Percentiles rank a stretch among this genome's conserved stretches.
These are phyloP conservation scores for Hanseniaspora mollemarum DNA, from an alignment of 805 yeast species.

Conservation along the genomic window DNA sequence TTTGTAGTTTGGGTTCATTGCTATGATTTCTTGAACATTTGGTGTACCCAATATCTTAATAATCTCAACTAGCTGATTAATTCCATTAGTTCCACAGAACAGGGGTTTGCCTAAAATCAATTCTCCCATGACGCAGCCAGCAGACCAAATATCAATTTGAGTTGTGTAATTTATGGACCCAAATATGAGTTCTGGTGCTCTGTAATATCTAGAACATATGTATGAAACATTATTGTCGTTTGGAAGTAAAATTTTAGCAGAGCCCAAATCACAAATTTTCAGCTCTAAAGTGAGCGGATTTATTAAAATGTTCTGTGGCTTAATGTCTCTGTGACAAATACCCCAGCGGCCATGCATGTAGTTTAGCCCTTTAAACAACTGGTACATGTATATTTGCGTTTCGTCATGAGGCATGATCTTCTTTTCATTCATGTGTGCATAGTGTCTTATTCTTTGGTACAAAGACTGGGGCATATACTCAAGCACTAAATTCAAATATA, in stretches of 20 bases:
- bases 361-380: constrained; percentile 64
- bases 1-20: constrained; percentile 95
- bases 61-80: constrained; percentile 92
- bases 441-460: constrained; percentile 80
- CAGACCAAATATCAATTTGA: constrained; percentile 94
- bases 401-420: constrained; percentile 80
- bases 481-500: constrained; percentile 76
- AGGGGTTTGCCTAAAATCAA: constrained; percentile 88
- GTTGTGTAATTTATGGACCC: constrained; percentile 96
- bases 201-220: constrained; percentile 89
- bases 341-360: constrained; percentile 64
- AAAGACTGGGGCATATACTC: constrained; percentile 95
- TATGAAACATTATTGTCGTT: constrained; percentile 90
- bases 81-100: constrained; percentile 96
- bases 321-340: constrained; percentile 87
- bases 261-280: constrained; percentile 92
- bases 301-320: constrained; percentile 80
- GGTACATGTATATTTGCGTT: constrained; percentile 72
- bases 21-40: constrained; percentile 73
- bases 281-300: constrained; percentile 76
- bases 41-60: constrained; percentile 95
- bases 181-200: constrained; percentile 95
- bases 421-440: constrained; percentile 45
- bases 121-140: constrained; percentile 98
- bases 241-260: constrained; percentile 83